These are phyloP conservation scores for Amphibolis antarctica DNA, from an alignment of 106 monocot species.

Conservation along the genomic window DNA sequence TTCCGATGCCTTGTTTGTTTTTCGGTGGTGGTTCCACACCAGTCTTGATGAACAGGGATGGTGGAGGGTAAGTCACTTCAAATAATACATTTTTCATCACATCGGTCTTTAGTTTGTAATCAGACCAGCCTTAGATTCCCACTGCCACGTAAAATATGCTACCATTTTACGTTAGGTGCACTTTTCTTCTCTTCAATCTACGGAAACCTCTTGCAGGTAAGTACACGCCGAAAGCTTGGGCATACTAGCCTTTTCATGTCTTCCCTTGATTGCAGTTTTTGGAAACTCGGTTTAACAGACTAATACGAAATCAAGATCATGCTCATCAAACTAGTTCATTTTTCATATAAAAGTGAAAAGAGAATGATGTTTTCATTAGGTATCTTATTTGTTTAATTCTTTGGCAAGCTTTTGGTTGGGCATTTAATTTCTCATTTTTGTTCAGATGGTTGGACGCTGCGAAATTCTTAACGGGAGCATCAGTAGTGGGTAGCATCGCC, in stretches of 20 bases:
- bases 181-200: neutral
- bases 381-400: neutral
- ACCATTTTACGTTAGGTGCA: neutral
- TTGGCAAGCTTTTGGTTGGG: neutral
- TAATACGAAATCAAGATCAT: too few species aligned
- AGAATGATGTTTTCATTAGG: too few species aligned
- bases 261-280: too few species aligned
- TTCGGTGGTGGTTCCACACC: conserved; percentile 82
- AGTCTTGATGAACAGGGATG: conserved; percentile 79
- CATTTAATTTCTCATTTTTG: neutral
- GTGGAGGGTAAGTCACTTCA: conserved; percentile 47
- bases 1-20: conserved; percentile 95
- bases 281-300: too few species aligned
- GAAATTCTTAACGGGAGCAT: conserved; percentile 89
- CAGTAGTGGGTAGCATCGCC: conserved; percentile 80
- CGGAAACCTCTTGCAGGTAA: too few species aligned
- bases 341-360: too few species aligned
- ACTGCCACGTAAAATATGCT: neutral
- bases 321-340: too few species aligned
- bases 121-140: neutral
- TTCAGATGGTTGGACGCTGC: conserved; percentile 82
- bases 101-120: neutral
- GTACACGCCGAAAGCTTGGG: too few species aligned
- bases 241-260: too few species aligned
- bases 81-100: neutral